A percentile compares a stretch with the other conserved stretches of the same genome.
These are phyloP conservation scores for Mucor saturninus DNA, from an alignment of 371 early-diverging fungal genomes.

Conservation along the genomic window DNA sequence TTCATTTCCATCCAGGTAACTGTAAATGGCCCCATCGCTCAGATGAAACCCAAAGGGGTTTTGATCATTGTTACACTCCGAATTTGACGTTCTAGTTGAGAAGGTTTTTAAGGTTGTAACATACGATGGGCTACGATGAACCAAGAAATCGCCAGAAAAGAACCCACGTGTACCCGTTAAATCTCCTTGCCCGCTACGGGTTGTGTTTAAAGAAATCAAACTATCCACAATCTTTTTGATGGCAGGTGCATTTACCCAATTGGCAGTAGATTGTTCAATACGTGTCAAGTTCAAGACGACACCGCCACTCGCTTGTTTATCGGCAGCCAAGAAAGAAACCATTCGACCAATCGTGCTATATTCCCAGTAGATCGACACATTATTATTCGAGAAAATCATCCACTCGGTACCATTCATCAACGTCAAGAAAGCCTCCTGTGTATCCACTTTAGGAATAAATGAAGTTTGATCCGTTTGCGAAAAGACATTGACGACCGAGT, in stretches of 20 bases:
- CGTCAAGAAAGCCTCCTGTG: conserved; percentile 22
- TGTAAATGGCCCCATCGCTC: conserved; percentile 36
- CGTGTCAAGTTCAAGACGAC: conserved; percentile 25
- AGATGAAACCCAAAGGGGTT: conserved; percentile 40
- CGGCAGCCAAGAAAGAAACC: conserved; percentile 27
- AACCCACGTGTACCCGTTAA: conserved; percentile 25
- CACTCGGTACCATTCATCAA: conserved; percentile 38
- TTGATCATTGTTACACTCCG: conserved; percentile 38
- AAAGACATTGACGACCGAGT: conserved; percentile 16
- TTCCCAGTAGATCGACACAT: conserved; percentile 22
- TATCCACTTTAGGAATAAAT: conserved; percentile 10
- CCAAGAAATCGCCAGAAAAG: conserved; percentile 21
- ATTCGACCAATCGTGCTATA: conserved; percentile 36
- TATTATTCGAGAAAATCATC: conserved; percentile 27
- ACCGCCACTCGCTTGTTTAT: conserved; percentile 31
- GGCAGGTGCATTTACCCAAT: conserved; percentile 18
- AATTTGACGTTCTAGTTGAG: conserved; percentile 33
- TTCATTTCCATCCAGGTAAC: conserved; percentile 32
- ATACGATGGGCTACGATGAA: conserved; percentile 26
- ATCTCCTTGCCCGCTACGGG: conserved; percentile 12
- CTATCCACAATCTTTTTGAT: conserved; percentile 6
- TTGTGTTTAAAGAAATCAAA: neutral
- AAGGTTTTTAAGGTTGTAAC: conserved; percentile 36
- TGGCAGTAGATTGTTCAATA: conserved; percentile 13
- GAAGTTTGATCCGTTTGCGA: conserved; percentile 22